Conservation (phyloP, 768 basidiomycete species). For the Suillus decipiens region DNA sequence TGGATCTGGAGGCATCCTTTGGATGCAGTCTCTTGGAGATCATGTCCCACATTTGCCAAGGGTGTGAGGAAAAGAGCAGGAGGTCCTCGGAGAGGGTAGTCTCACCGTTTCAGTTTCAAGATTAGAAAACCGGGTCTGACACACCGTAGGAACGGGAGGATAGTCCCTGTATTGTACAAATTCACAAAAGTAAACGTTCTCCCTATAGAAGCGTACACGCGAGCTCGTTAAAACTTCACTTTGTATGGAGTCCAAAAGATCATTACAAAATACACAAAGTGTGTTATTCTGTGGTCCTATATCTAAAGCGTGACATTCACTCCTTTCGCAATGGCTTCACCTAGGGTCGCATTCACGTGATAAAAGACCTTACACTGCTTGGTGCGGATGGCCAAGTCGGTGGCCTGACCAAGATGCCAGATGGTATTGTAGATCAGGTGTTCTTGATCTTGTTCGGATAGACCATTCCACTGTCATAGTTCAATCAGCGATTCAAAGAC, state of each 20-base stretch:
- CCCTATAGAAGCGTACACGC: neutral
- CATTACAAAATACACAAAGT: neutral
- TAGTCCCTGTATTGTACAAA: too few species aligned
- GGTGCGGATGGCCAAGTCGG: constrained; percentile 29
- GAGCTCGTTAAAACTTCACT: too few species aligned
- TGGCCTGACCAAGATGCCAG: constrained; percentile 39
- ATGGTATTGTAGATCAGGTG: constrained; percentile 40
- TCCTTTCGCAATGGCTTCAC: constrained; percentile 37
- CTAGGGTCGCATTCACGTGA: constrained; percentile 39
- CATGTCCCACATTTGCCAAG: too few species aligned
- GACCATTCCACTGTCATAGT: constrained; percentile 30
- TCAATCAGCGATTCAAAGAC: constrained; percentile 7
- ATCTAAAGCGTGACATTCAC: constrained; percentile 23
- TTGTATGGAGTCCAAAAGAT: too few species aligned
- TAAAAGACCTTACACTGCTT: constrained; percentile 37
- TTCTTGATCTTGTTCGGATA: constrained; percentile 37
- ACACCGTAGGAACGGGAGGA: too few species aligned
- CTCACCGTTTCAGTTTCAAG: too few species aligned
- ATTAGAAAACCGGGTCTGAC: too few species aligned
- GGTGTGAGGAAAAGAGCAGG: too few species aligned
- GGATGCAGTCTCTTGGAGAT: too few species aligned
- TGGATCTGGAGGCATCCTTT: too few species aligned
- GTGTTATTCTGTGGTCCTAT: constrained; percentile 18
- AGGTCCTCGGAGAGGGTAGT: too few species aligned
- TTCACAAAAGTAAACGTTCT: neutral